These are phyloP conservation scores for Nicotiana sylvestris DNA, from an alignment of 257 asterid species.

Conservation along the genomic window DNA sequence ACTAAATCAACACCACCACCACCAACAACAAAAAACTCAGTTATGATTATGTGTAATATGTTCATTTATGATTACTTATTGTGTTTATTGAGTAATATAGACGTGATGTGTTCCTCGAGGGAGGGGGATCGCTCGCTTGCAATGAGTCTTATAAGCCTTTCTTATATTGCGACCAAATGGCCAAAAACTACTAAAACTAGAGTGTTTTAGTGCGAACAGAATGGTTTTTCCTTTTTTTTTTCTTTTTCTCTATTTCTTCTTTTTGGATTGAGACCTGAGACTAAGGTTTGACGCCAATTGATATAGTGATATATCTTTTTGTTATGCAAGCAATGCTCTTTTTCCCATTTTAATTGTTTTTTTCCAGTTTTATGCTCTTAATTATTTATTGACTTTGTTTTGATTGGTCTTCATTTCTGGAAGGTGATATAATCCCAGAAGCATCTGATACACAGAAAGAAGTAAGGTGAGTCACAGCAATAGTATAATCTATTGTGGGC, in stretches of 20 bases:
- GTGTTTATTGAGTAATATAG: not conserved
- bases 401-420: slow-evolving; percentile 14
- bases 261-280: not conserved
- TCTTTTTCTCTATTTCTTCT: not conserved
- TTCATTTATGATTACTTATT: not conserved
- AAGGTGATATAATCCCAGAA: slow-evolving; percentile 43
- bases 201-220: not conserved
- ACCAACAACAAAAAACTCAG: no score
- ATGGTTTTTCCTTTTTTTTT: not conserved
- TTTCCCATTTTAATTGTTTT: not conserved
- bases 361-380: not conserved
- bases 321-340: not conserved
- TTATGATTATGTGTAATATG: not conserved
- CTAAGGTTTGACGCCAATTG: not conserved
- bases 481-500: not conserved
- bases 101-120: not conserved
- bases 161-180: not conserved
- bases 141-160: not conserved
- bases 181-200: not conserved
- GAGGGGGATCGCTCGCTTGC: not conserved
- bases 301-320: not conserved
- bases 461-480: slow-evolving; percentile 35
- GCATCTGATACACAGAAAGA: slow-evolving; percentile 29
- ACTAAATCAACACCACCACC: not conserved
- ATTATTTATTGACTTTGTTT: slow-evolving; percentile 1